Percentiles rank a stretch among this genome's conserved stretches.
Evolutionary conservation across 2,329 filamentous ascomycete species (phyloP).

Genomic region (Biscogniauxia sp.): DNA sequence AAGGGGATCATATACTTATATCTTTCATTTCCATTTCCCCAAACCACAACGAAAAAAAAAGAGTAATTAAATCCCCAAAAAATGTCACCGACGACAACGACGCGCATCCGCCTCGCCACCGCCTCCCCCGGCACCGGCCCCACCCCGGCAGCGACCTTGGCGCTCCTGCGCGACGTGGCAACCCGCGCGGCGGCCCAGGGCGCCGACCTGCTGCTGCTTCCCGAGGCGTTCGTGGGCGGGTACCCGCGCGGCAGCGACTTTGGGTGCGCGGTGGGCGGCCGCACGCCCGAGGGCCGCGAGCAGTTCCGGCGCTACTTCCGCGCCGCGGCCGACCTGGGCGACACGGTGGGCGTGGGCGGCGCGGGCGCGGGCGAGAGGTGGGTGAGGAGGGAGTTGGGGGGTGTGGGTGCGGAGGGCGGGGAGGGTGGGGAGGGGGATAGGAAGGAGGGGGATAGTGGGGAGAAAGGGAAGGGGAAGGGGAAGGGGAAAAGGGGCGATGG

Average conservation of each 20-base stretch:
- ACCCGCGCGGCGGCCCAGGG: slow-evolving; percentile 54
- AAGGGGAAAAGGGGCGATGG: slow-evolving; percentile 62
- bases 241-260: slow-evolving; percentile 83
- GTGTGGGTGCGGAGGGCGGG: neutral
- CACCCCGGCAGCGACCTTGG: slow-evolving; percentile 59
- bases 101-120: slow-evolving; percentile 51
- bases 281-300: slow-evolving; percentile 73
- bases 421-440: slow-evolving; percentile 5
- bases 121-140: slow-evolving; percentile 52
- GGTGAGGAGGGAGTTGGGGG: slow-evolving; percentile 51
- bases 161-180: slow-evolving; percentile 62
- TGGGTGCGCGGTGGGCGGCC: slow-evolving; percentile 69
- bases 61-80: neutral
- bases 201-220: slow-evolving; percentile 76
- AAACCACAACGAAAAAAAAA: too few relatives aligned
- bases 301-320: slow-evolving; percentile 79
- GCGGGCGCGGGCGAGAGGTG: slow-evolving; percentile 55
- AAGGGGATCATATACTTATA: too few relatives aligned
- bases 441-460: slow-evolving; percentile 13
- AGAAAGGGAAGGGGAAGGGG: slow-evolving; percentile 31
- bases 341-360: slow-evolving; percentile 60
- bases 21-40: too few relatives aligned
- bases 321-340: slow-evolving; percentile 77
- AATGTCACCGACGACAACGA: slow-evolving; percentile 10
- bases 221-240: slow-evolving; percentile 88